Evolutionary conservation across 305 asterid species (phyloP).

Genomic region (Ilex paraguariensis): DNA sequence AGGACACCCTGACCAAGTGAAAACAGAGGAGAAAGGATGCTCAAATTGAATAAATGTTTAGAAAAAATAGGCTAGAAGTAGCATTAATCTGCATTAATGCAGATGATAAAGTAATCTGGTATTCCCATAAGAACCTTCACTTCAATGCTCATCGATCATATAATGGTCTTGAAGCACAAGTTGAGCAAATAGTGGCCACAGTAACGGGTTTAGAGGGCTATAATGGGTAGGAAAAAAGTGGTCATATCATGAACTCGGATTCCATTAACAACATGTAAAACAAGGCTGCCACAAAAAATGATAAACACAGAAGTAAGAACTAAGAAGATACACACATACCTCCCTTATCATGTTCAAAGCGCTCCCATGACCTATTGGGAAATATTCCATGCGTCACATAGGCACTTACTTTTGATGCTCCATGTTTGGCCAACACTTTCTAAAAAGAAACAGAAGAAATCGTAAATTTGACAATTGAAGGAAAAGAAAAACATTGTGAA

Average conservation of each 20-base stretch:
- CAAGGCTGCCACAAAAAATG: not conserved
- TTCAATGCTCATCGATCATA: too few relatives aligned
- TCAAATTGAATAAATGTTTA: not conserved
- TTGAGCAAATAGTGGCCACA: too few relatives aligned
- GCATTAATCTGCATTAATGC: too few relatives aligned
- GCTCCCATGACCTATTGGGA: conserved; percentile 87
- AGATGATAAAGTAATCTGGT: too few relatives aligned
- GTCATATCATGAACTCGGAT: too few relatives aligned
- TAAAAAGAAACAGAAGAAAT: conserved; percentile 18
- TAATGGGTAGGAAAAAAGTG: too few relatives aligned
- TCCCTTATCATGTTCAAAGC: conserved; percentile 70
- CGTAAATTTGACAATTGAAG: not conserved
- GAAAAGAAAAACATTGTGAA: not conserved
- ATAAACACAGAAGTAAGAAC: not conserved
- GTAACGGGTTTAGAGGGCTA: too few relatives aligned
- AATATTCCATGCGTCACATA: conserved; percentile 95
- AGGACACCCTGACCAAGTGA: conserved; percentile 46
- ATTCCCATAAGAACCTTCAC: too few relatives aligned
- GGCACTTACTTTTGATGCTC: conserved; percentile 85
- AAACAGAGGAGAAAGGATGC: not conserved
- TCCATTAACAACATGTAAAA: not conserved
- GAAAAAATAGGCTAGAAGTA: not conserved
- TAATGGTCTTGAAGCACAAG: too few relatives aligned
- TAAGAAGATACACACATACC: conserved; percentile 31
- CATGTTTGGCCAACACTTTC: conserved; percentile 97